phyloP scores from a whole-genome alignment of 164 flowering plant species.

The Magnolia kwangsiensis region DNA sequence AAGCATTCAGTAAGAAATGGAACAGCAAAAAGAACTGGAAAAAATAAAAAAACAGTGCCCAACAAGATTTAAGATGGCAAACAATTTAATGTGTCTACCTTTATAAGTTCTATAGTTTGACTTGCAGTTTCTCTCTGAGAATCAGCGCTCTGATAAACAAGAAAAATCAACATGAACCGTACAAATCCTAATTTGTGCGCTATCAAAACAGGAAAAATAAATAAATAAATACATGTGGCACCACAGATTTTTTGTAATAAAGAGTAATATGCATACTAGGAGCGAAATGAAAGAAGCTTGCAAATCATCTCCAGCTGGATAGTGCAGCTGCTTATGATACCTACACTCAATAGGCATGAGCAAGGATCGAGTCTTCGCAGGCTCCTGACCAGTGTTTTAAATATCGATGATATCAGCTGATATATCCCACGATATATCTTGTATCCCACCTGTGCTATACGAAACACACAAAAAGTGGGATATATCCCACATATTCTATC shows the following conservation, averaged over 20 bases:
- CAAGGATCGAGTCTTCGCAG: neutral
- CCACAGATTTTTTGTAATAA: too few species aligned
- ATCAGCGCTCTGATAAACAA: conserved; percentile 90
- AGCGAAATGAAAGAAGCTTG: neutral
- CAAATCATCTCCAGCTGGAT: too few species aligned
- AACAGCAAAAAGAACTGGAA: neutral
- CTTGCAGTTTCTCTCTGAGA: conserved; percentile 96
- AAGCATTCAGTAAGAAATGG: neutral
- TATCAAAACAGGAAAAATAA: too few species aligned
- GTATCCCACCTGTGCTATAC: too few species aligned
- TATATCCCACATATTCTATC: too few species aligned
- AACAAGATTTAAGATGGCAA: neutral
- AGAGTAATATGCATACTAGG: neutral
- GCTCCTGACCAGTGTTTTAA: neutral
- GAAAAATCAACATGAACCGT: conserved; percentile 4
- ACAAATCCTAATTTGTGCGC: neutral
- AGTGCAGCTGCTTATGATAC: too few species aligned
- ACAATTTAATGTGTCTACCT: conserved; percentile 44
- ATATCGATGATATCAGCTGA: too few species aligned
- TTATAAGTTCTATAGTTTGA: conserved; percentile 96
- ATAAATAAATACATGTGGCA: too few species aligned
- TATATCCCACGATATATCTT: too few species aligned
- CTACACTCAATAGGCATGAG: too few species aligned
- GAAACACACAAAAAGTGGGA: too few species aligned
- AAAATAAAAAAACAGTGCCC: neutral